Evolutionary conservation across 768 basidiomycete genomes (phyloP).

Genomic region (Gymnopilus dilepis): DNA sequence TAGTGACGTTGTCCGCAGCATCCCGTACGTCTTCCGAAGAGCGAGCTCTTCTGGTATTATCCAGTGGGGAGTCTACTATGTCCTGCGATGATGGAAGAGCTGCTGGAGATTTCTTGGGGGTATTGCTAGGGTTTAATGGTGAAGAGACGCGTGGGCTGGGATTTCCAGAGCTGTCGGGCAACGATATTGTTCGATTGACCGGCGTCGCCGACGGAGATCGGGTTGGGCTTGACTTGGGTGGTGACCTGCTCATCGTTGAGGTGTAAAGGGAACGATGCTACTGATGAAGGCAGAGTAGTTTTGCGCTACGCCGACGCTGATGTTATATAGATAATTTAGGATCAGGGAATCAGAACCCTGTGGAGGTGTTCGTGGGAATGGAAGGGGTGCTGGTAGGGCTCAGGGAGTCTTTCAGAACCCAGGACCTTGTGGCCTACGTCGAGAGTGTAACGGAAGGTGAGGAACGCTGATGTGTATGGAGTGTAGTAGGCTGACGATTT

Average conservation of each 20-base stretch:
- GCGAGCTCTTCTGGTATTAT: not conserved
- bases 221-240: not conserved
- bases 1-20: not conserved
- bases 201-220: conserved; percentile 23
- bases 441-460: not conserved
- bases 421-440: not conserved
- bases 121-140: conserved; percentile 19
- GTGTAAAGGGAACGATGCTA: not conserved
- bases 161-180: conserved; percentile 16
- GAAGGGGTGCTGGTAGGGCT: not conserved
- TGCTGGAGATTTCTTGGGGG: conserved; percentile 16
- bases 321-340: not conserved
- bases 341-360: conserved; percentile 1
- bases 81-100: conserved; percentile 10
- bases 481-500: not conserved
- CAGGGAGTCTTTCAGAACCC: not conserved
- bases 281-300: not conserved
- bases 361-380: conserved; percentile 12
- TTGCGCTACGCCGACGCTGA: not conserved
- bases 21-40: conserved; percentile 8
- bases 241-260: not conserved
- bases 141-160: conserved; percentile 26
- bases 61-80: not conserved
- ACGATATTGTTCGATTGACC: conserved; percentile 12
- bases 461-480: not conserved